Conservation (phyloP, 495 filamentous ascomycete genomes). For the Podospora tetraspora region DNA sequence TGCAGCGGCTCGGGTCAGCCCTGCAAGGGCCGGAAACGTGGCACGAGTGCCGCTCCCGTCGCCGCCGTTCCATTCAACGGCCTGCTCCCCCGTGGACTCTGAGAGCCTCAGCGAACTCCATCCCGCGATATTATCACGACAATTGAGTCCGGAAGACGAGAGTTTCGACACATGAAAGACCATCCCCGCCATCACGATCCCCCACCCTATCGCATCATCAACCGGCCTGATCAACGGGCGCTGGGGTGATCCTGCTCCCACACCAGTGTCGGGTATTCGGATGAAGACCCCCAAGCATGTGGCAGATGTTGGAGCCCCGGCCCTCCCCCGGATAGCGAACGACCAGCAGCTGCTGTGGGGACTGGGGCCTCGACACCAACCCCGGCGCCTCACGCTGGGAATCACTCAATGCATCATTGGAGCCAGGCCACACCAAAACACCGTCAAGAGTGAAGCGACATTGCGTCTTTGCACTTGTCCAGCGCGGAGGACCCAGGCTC, state of each 20-base stretch:
- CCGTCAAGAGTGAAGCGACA: neutral
- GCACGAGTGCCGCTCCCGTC: slow-evolving; percentile 11
- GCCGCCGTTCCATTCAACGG: neutral
- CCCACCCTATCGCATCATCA: neutral
- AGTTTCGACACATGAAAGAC: slow-evolving; percentile 1
- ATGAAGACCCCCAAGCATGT: slow-evolving; percentile 18
- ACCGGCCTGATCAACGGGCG: slow-evolving; percentile 5
- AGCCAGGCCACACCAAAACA: neutral
- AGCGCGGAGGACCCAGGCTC: neutral
- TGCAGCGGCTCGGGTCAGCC: slow-evolving; percentile 19
- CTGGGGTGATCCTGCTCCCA: slow-evolving; percentile 11
- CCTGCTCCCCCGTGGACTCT: neutral
- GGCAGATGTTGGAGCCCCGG: slow-evolving; percentile 15
- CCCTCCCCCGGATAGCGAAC: neutral
- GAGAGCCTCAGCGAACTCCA: slow-evolving; percentile 9
- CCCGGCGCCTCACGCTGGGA: slow-evolving; percentile 13
- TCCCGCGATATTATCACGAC: neutral
- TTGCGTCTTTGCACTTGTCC: neutral
- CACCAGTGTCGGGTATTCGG: slow-evolving; percentile 27
- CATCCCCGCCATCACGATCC: neutral
- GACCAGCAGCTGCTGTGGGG: neutral
- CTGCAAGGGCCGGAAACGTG: slow-evolving; percentile 12
- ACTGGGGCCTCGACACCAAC: neutral
- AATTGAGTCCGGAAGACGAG: neutral
- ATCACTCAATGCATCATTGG: slow-evolving; percentile 12